A percentile compares a stretch with the other conserved stretches of the same genome.
phyloP scores from a whole-genome alignment of 2,329 filamentous ascomycete species.

The Penicillium vulpinum region DNA sequence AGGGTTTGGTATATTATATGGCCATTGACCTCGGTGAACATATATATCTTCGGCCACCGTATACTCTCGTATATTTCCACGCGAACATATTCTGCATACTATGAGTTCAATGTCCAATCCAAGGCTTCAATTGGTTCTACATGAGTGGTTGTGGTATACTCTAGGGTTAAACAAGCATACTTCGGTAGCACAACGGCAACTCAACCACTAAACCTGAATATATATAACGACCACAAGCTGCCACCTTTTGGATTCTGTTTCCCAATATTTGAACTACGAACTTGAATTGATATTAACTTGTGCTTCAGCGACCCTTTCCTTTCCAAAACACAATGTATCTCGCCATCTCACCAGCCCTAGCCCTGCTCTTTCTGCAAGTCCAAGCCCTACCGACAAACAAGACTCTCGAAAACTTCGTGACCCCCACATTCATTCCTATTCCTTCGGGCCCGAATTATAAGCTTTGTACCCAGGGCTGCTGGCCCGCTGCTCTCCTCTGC shows the following conservation, averaged over 20 bases:
- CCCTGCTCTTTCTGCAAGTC: neutral
- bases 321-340: neutral
- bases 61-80: too few relatives aligned
- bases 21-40: neutral
- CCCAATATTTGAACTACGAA: neutral
- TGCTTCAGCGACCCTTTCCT: too few relatives aligned
- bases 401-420: neutral
- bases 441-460: neutral
- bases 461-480: conserved; percentile 2
- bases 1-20: neutral
- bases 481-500: neutral
- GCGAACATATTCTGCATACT: neutral
- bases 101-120: too few relatives aligned
- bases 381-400: neutral
- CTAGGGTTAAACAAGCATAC: neutral
- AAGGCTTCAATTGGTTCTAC: neutral
- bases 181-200: neutral
- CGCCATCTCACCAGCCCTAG: neutral
- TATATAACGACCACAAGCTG: neutral
- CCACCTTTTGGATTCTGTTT: neutral
- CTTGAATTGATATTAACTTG: neutral
- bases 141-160: neutral
- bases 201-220: neutral
- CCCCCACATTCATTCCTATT: neutral
- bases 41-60: too few relatives aligned